Conservation (phyloP, 805 yeast genomes). For the Hagleromyces aurorensis region DNA sequence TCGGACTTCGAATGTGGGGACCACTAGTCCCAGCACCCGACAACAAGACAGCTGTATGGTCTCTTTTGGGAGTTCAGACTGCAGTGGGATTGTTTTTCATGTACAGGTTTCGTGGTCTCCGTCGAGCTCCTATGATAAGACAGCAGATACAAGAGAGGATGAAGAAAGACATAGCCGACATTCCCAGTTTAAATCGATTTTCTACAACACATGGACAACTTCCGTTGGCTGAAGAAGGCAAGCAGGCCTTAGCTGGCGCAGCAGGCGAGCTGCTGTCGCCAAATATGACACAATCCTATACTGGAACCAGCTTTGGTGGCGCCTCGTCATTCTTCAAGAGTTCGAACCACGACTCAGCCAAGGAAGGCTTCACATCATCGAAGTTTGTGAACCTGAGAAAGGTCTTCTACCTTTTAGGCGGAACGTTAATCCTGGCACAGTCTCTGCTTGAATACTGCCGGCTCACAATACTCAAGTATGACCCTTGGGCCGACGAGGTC, state of each 20-base stretch:
- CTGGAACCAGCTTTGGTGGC: constrained; percentile 15
- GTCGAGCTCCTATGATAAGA: constrained; percentile 8
- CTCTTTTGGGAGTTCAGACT: constrained; percentile 47
- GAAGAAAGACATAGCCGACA: constrained; percentile 26
- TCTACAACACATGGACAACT: constrained; percentile 25
- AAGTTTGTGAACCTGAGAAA: constrained; percentile 28
- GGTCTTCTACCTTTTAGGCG: constrained; percentile 32
- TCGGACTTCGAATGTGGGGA: constrained; percentile 59
- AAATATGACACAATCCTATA: constrained; percentile 3
- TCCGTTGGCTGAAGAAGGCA: constrained; percentile 8
- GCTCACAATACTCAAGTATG: constrained; percentile 37
- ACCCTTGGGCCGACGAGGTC: constrained; percentile 73
- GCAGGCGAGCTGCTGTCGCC: no score
- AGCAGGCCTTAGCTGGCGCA: background rate
- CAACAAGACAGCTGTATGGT: constrained; percentile 44
- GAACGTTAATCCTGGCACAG: constrained; percentile 42
- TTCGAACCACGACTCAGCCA: constrained; percentile 12
- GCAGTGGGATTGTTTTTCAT: constrained; percentile 36
- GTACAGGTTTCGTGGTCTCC: constrained; percentile 15
- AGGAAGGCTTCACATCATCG: constrained; percentile 20
- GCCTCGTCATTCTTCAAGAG: constrained; percentile 17
- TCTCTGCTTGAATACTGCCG: constrained; percentile 52
- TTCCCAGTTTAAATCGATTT: constrained; percentile 30
- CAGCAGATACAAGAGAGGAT: no score
- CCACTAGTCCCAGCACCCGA: constrained; percentile 71